Base-by-base conservation (phyloP, 495 filamentous ascomycete species). In the Extremus antarcticus region DNA sequence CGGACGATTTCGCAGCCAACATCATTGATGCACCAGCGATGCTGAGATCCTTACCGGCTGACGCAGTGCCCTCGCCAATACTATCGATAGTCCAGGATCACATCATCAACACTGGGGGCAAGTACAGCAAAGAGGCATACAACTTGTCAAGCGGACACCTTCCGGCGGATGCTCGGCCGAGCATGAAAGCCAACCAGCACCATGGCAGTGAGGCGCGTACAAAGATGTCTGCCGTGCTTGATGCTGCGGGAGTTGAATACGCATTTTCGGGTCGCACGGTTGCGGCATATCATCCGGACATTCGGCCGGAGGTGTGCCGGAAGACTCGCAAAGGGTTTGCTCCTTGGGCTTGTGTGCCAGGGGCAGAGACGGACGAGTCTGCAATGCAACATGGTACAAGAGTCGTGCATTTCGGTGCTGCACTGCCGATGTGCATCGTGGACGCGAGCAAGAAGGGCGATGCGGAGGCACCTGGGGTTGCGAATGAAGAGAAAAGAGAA, bases 131-230 rank as follows among this genome's bases (percentile, higher is more conserved):
- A 19, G 3, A 43, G 24, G 50, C 50, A 3, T 43, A 53, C 50
- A 38, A 53, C 13, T 38, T 43, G 29, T 53, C 50, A 41, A 53
- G 50, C 38, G 50, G 50, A 17, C 29, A 29, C 11, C 43, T 53
- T 3, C 50, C 50, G 9, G 38, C 35, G 25, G 32, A 53, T 21
- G 8, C 25, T 20, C 32, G 50, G 3, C 50, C 50, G 3, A 43
- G 17, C 25, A 22, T 53, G 19, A 3, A 3, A 11, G 10, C 9
- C 35, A 29, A 53, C 4, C 41, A 3, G n/a, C 41, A 21, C 17
- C 16, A 29, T 3, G 35, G 32, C 25, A 19, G 17, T 9, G 8
- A 24, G 19, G 20, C 17, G 38, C 17, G 13, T 21, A 21, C 8
- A 4, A 35, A 35, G 29, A 35, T 25, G 17, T 43, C 24, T 16